Evolutionary conservation across 176 grass and related monocot species (phyloP).

Genomic region (Oryza meyeriana): DNA sequence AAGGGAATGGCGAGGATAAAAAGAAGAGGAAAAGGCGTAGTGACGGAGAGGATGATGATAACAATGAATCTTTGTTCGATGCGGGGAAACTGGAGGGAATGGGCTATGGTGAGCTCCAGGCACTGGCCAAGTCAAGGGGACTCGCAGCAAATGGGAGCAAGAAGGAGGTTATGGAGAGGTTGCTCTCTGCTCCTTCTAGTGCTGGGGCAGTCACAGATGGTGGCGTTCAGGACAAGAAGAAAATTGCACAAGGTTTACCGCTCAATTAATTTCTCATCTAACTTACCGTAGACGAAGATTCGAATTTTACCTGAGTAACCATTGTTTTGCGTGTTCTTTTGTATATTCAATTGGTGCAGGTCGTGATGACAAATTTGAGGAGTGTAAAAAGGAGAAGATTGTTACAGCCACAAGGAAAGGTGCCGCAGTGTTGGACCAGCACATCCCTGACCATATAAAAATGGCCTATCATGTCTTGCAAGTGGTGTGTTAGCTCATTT

Average conservation of each 20-base stretch:
- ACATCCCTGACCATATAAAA: conserved; percentile 76
- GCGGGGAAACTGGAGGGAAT: conserved; percentile 52
- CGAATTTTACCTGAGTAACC: neutral
- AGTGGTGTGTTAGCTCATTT: conserved; percentile 47
- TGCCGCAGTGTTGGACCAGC: conserved; percentile 67
- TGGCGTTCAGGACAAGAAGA: conserved; percentile 27
- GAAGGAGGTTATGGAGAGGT: conserved; percentile 52
- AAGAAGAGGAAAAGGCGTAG: conserved; percentile 29
- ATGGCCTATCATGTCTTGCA: conserved; percentile 78
- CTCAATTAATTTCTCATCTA: neutral
- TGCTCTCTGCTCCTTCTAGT: conserved; percentile 34
- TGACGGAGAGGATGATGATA: conserved; percentile 6
- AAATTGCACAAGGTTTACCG: conserved; percentile 26
- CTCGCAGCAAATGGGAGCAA: conserved; percentile 46
- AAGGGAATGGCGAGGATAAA: neutral
- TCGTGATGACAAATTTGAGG: conserved; percentile 41
- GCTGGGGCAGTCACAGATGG: conserved; percentile 24
- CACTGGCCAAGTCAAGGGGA: conserved; percentile 53
- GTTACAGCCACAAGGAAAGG: conserved; percentile 84
- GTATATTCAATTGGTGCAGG: conserved; percentile 25
- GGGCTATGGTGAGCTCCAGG: conserved; percentile 58
- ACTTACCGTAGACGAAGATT: neutral
- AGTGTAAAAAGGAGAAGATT: conserved; percentile 68
- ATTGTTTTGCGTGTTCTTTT: neutral
- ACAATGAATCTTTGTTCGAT: conserved; percentile 11